These are phyloP conservation scores for Diaporthe citriasiana DNA, from an alignment of 2,329 filamentous ascomycete genomes.

Conservation along the genomic window DNA sequence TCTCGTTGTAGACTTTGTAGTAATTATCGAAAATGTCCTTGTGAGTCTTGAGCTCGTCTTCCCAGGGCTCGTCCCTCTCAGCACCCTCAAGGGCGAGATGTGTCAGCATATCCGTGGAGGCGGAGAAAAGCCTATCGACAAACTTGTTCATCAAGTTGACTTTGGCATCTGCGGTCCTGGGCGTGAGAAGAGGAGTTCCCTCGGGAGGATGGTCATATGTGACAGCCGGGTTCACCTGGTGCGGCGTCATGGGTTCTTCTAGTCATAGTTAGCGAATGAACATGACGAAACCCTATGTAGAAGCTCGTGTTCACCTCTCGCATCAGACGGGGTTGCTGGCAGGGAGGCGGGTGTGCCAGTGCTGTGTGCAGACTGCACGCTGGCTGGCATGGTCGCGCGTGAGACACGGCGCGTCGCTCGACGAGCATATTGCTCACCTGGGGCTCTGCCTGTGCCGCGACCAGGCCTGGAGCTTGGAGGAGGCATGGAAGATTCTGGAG, in stretches of 20 bases:
- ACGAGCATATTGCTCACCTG: slow-evolving; percentile 35
- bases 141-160: slow-evolving; percentile 43
- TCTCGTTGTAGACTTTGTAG: slow-evolving; percentile 37
- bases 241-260: slow-evolving; percentile 36
- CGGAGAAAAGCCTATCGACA: slow-evolving; percentile 35
- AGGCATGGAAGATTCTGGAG: slow-evolving; percentile 20
- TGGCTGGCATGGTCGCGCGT: slow-evolving; percentile 27
- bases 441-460: slow-evolving; percentile 19
- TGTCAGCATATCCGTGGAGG: slow-evolving; percentile 29
- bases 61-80: slow-evolving; percentile 38
- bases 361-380: slow-evolving; percentile 14
- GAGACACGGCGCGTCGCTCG: slow-evolving; percentile 30
- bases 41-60: slow-evolving; percentile 34
- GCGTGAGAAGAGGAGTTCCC: slow-evolving; percentile 22
- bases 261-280: slow-evolving; percentile 15
- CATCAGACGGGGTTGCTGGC: slow-evolving; percentile 14
- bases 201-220: slow-evolving; percentile 22
- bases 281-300: not conserved
- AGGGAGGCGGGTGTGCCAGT: slow-evolving; percentile 7
- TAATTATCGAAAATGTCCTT: slow-evolving; percentile 31
- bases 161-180: slow-evolving; percentile 32
- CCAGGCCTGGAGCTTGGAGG: slow-evolving; percentile 19
- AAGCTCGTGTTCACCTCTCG: slow-evolving; percentile 24
- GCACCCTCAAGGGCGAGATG: slow-evolving; percentile 33
- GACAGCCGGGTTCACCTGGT: slow-evolving; percentile 22